Evolutionary conservation across 805 yeast genomes (phyloP).

Genomic region (Lachancea quebecensis): DNA sequence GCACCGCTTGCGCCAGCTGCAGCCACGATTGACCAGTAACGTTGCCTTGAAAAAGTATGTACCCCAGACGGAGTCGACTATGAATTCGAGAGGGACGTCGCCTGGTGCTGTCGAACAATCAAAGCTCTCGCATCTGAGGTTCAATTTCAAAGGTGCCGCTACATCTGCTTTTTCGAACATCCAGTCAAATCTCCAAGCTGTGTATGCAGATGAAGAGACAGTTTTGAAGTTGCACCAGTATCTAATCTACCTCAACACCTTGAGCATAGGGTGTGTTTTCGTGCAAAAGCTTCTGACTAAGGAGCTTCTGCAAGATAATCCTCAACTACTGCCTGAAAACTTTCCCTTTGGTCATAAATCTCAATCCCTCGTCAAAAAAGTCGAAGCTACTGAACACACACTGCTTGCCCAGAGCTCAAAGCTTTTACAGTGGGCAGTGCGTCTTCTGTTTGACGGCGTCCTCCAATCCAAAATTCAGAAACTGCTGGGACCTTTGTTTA

Average conservation of each 20-base stretch:
- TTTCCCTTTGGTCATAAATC: constrained; percentile 36
- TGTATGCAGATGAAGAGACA: constrained; percentile 27
- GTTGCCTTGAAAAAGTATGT: constrained; percentile 19
- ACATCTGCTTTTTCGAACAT: constrained; percentile 39
- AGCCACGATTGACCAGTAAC: constrained; percentile 19
- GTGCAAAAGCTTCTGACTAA: constrained; percentile 42
- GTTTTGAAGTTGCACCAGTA: constrained; percentile 46
- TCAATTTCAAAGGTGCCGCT: constrained; percentile 31
- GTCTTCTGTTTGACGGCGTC: constrained; percentile 37
- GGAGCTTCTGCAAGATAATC: constrained; percentile 29
- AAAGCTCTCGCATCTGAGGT: constrained; percentile 24
- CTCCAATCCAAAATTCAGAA: constrained; percentile 34
- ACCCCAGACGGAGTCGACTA: constrained; percentile 12
- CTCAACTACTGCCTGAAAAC: constrained; percentile 29
- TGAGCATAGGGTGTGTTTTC: constrained; percentile 56
- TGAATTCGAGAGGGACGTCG: constrained; percentile 10
- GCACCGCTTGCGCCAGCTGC: constrained; percentile 21
- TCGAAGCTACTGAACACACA: constrained; percentile 20
- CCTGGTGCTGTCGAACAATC: constrained; percentile 12
- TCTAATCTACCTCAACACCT: constrained; percentile 64
- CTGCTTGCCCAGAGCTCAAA: constrained; percentile 26
- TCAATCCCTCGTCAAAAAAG: constrained; percentile 20
- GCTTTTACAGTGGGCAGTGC: constrained; percentile 34
- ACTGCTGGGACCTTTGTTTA: constrained; percentile 38
- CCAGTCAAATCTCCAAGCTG: constrained; percentile 30